Evolutionary conservation across 2,329 filamentous ascomycete genomes (phyloP).

Genomic region (Trichoderma atrobrunneum): DNA sequence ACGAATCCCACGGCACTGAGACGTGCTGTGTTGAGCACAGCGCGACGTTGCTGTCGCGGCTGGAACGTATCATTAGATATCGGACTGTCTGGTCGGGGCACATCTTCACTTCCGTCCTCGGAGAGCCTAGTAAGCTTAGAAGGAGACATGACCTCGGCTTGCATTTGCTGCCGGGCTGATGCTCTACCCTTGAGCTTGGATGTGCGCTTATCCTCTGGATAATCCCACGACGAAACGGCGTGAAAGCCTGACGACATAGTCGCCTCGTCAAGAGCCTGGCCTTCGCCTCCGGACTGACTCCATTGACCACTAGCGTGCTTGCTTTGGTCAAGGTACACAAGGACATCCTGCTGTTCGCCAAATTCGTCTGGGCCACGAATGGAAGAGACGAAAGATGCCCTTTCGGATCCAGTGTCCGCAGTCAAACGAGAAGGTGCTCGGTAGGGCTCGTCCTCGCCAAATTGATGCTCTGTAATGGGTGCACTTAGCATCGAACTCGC

Average conservation of each 20-base stretch:
- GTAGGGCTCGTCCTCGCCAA: not conserved
- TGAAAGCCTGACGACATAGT: slow-evolving; percentile 14
- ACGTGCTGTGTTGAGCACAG: slow-evolving; percentile 39
- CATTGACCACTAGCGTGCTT: slow-evolving; percentile 19
- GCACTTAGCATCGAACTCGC: slow-evolving; percentile 23
- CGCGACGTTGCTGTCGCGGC: slow-evolving; percentile 24
- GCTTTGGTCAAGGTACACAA: slow-evolving; percentile 31
- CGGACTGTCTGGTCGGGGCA: slow-evolving; percentile 43
- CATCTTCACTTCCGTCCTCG: slow-evolving; percentile 24
- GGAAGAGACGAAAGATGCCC: slow-evolving; percentile 6
- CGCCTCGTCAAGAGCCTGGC: not conserved
- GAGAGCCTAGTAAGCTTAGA: slow-evolving; percentile 11
- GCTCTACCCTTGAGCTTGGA: not conserved
- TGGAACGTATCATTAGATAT: slow-evolving; percentile 36
- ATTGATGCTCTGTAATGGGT: not conserved
- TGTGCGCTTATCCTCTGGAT: slow-evolving; percentile 3
- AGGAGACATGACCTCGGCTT: not conserved
- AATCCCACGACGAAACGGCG: slow-evolving; percentile 14
- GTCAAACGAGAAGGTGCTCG: slow-evolving; percentile 1
- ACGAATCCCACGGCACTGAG: slow-evolving; percentile 33
- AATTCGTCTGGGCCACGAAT: slow-evolving; percentile 25
- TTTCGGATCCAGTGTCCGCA: slow-evolving; percentile 9
- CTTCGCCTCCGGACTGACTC: not conserved
- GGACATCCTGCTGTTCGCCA: slow-evolving; percentile 21
- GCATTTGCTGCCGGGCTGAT: not conserved